phyloP scores from a whole-genome alignment of 768 basidiomycete species.

The Pisolithus tinctorius region DNA sequence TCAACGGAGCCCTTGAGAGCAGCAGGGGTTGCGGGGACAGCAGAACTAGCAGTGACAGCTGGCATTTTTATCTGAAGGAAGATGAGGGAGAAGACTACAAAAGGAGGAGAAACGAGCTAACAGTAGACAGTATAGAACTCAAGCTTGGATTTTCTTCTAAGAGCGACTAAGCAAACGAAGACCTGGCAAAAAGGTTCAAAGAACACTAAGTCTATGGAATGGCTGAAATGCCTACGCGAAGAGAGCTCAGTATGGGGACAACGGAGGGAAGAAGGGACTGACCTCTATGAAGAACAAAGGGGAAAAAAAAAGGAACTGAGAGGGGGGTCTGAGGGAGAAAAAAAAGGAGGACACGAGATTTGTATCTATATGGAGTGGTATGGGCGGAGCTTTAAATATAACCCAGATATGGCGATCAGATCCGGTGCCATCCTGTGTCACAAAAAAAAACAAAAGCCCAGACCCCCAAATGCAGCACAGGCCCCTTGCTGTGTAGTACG shows the following conservation, averaged over 20 bases:
- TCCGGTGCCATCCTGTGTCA: conserved; percentile 4
- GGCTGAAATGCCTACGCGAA: conserved; percentile 31
- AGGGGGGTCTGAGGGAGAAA: conserved; percentile 27
- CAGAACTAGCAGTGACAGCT: conserved; percentile 62
- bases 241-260: conserved; percentile 4
- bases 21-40: conserved; percentile 53
- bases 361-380: conserved; percentile 11
- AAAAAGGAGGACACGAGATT: background rate
- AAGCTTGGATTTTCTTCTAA: conserved; percentile 31
- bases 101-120: background rate
- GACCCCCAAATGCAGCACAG: background rate
- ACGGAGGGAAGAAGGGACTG: conserved; percentile 4
- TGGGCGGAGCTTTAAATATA: conserved; percentile 29
- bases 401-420: background rate
- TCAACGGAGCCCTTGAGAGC: conserved; percentile 67
- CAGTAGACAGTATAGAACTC: conserved; percentile 32
- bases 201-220: conserved; percentile 50
- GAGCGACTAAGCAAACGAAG: conserved; percentile 37
- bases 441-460: background rate
- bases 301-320: conserved; percentile 24
- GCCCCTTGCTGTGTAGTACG: background rate
- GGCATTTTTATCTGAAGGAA: conserved; percentile 63
- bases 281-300: conserved; percentile 30
- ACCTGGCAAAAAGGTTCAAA: conserved; percentile 48
- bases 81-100: background rate